These are phyloP conservation scores for Vinca minor DNA, from an alignment of 257 asterid species.

Conservation along the genomic window DNA sequence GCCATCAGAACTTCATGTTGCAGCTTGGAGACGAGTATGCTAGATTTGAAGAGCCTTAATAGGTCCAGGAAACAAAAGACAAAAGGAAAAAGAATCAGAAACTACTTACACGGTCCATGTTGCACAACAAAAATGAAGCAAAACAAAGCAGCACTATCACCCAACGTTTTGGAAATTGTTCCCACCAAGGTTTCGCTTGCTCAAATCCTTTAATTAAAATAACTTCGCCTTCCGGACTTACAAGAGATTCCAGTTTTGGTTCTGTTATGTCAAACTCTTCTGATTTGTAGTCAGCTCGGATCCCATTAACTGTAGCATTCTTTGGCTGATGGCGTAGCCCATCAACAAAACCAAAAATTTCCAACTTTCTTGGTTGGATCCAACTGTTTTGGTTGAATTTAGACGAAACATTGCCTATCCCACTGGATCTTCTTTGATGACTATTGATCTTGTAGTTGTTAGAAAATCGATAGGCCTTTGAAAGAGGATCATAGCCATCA, in stretches of 20 bases:
- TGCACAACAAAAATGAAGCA: conserved; percentile 83
- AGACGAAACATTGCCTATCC: conserved; percentile 32
- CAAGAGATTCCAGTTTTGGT: conserved; percentile 35
- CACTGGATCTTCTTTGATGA: conserved; percentile 32
- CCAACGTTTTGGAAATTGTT: conserved; percentile 83
- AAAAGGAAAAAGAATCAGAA: conserved; percentile 13
- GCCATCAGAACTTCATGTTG: not conserved
- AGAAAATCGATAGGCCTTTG: conserved; percentile 23
- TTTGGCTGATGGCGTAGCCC: conserved; percentile 34
- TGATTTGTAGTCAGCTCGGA: conserved; percentile 69
- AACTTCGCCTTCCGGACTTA: conserved; percentile 52
- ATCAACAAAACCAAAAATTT: conserved; percentile 33
- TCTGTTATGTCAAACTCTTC: conserved; percentile 63
- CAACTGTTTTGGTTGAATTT: conserved; percentile 26
- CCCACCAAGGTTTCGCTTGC: conserved; percentile 57
- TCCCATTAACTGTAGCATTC: conserved; percentile 37
- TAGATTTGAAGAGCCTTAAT: not conserved
- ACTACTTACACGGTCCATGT: conserved; percentile 92
- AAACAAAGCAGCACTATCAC: conserved; percentile 93
- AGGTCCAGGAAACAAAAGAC: not conserved
- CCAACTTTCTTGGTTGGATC: conserved; percentile 36
- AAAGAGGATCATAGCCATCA: conserved; percentile 26
- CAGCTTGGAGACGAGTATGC: not conserved
- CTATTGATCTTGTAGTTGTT: conserved; percentile 24
- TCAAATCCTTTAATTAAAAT: conserved; percentile 33